Percentiles rank a stretch among this genome's conserved stretches.
phyloP scores from a whole-genome alignment of 345 rosid genomes.

The Salix exigua region DNA sequence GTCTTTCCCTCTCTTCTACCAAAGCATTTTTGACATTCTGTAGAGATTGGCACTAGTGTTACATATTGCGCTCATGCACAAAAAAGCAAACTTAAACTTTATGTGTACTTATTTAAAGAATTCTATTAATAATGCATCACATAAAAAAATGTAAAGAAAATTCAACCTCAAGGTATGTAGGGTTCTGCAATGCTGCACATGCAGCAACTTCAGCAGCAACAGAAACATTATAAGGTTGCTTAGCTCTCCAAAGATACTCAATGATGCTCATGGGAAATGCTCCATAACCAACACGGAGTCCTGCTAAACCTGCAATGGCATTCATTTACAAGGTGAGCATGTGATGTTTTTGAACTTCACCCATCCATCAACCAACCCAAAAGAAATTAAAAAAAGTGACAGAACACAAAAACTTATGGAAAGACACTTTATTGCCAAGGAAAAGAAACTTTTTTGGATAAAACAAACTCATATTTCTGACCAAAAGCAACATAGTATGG shows the following conservation, averaged over 20 bases:
- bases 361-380: not conserved
- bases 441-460: no score
- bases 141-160: conserved; percentile 5
- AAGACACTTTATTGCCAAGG: no score
- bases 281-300: conserved; percentile 91
- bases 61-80: conserved; percentile 1
- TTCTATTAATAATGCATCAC: not conserved
- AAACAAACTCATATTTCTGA: no score
- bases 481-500: no score
- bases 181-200: conserved; percentile 75
- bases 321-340: not conserved
- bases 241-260: conserved; percentile 87
- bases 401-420: not conserved
- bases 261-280: conserved; percentile 85
- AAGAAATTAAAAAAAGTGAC: not conserved
- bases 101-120: not conserved
- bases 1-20: conserved; percentile 71
- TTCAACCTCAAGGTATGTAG: conserved; percentile 61
- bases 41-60: conserved; percentile 15
- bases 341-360: not conserved
- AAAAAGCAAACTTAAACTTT: not conserved
- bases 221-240: conserved; percentile 92
- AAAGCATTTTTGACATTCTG: conserved; percentile 72
- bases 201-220: conserved; percentile 95
- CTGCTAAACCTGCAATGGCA: conserved; percentile 67